Conservation (phyloP, 176 grass and related monocot genomes). For the Saccharum officinarum region DNA sequence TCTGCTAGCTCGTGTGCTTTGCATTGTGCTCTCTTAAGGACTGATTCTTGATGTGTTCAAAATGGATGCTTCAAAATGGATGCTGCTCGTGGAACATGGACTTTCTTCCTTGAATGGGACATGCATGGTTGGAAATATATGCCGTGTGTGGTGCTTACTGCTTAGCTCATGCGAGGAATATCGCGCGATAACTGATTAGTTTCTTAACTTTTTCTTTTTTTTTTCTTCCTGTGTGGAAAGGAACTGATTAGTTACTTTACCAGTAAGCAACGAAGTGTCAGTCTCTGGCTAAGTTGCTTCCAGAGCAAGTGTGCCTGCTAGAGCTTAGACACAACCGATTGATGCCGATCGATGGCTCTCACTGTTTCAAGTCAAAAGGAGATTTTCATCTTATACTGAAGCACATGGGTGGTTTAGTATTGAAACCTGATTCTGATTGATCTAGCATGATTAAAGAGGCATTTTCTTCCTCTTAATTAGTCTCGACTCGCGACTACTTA, state of each 20-base stretch:
- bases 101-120: background rate
- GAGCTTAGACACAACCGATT: too few relatives aligned
- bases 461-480: too few relatives aligned
- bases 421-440: too few relatives aligned
- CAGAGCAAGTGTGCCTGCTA: background rate
- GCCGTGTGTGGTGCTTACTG: background rate
- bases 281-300: background rate
- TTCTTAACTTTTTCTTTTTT: too few relatives aligned
- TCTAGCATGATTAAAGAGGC: too few relatives aligned
- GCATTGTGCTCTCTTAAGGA: conserved; percentile 2
- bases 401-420: too few relatives aligned
- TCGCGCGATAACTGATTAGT: background rate
- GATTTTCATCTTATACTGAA: background rate
- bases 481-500: too few relatives aligned
- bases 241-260: background rate
- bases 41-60: conserved; percentile 17
- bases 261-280: background rate
- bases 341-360: background rate
- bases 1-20: background rate
- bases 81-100: background rate
- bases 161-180: conserved; percentile 13
- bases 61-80: too few relatives aligned
- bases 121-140: background rate
- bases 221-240: background rate
- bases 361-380: background rate